Conservation (phyloP, 2,329 filamentous ascomycete species). For the Botrytis fabae region DNA sequence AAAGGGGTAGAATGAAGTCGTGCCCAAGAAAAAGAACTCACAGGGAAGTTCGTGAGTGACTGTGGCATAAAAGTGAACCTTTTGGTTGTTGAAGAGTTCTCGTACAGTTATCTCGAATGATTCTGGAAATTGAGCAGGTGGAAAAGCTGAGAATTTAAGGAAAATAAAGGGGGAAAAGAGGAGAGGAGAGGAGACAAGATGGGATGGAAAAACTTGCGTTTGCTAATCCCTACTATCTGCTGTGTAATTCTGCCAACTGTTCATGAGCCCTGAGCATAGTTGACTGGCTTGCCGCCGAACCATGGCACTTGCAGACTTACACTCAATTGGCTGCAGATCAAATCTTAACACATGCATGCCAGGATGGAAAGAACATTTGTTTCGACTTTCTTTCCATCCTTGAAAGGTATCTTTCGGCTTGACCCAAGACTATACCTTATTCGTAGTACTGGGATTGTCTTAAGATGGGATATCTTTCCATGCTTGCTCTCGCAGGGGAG, state of each 20-base stretch:
- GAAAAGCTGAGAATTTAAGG: background rate
- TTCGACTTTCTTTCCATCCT: background rate
- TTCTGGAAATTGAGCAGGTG: background rate
- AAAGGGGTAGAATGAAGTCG: background rate
- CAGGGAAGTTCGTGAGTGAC: background rate
- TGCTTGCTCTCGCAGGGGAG: too few species aligned
- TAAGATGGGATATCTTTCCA: background rate
- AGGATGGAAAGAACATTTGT: background rate
- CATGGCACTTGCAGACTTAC: background rate
- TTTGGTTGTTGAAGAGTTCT: background rate
- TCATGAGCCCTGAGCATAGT: background rate
- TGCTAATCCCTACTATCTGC: background rate
- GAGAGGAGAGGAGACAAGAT: background rate
- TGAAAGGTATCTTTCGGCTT: too few species aligned
- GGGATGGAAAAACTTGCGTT: background rate
- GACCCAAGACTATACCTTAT: background rate
- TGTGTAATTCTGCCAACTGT: background rate
- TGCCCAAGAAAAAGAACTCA: background rate
- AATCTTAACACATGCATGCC: background rate
- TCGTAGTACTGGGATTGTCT: background rate
- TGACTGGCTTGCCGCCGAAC: background rate
- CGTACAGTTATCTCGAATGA: background rate
- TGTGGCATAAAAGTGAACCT: background rate
- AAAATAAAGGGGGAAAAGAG: background rate
- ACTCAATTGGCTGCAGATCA: background rate